Percentiles rank a stretch among this genome's conserved stretches.
Conservation (phyloP, 768 basidiomycete genomes). For the Rhodotorula toruloides region DNA sequence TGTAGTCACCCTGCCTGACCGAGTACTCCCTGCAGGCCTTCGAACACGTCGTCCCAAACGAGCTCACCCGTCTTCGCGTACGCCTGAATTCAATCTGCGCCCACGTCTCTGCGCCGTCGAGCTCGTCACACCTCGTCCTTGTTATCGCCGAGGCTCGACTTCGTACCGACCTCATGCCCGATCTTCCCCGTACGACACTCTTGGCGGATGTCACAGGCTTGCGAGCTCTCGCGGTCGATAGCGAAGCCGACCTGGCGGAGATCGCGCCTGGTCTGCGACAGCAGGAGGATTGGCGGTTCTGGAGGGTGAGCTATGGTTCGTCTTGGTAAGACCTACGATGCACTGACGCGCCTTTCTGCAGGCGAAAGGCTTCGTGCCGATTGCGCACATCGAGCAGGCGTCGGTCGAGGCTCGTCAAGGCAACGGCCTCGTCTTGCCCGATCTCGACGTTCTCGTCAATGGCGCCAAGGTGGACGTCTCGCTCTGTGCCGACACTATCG, state of each 20-base stretch:
- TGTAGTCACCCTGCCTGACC: too few species aligned
- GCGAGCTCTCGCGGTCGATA: conserved; percentile 7
- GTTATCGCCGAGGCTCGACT: conserved; percentile 61
- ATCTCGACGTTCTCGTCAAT: conserved; percentile 7
- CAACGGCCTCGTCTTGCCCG: conserved; percentile 36
- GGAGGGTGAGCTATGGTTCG: conserved; percentile 27
- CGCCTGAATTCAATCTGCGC: conserved; percentile 64
- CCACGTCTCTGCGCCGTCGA: conserved; percentile 56
- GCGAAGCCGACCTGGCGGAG: conserved; percentile 10
- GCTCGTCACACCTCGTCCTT: conserved; percentile 61
- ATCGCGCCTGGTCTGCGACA: too few species aligned
- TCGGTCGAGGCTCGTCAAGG: not conserved
- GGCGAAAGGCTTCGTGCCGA: not conserved
- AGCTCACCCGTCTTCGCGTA: conserved; percentile 68
- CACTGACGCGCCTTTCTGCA: not conserved
- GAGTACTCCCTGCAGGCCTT: conserved; percentile 57
- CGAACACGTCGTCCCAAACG: conserved; percentile 84
- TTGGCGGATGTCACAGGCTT: conserved; percentile 45
- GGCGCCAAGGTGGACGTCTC: conserved; percentile 30
- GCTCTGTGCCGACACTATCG: conserved; percentile 47
- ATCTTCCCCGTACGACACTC: conserved; percentile 57
- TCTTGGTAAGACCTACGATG: not conserved
- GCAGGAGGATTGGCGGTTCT: conserved; percentile 1
- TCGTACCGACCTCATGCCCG: conserved; percentile 67
- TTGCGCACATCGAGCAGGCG: not conserved